Conservation (phyloP, 2,329 filamentous ascomycete species). For the Zalaria obscura region DNA sequence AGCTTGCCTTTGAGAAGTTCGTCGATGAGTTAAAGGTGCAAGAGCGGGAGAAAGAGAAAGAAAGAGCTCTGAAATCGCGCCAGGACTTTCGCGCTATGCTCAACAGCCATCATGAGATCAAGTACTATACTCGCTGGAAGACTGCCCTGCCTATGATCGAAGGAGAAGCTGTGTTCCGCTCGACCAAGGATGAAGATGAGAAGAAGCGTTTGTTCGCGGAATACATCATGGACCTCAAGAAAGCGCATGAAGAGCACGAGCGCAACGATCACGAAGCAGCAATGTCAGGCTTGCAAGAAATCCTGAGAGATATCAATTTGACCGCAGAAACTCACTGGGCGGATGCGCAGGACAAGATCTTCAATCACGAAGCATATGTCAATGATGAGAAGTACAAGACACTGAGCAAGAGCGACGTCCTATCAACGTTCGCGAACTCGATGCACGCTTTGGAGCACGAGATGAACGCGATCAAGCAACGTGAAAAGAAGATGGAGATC, state of each 20-base stretch:
- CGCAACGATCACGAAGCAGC: slow-evolving; percentile 59
- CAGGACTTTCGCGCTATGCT: slow-evolving; percentile 94
- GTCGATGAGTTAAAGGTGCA: slow-evolving; percentile 77
- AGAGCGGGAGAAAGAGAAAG: slow-evolving; percentile 89
- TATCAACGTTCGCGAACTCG: slow-evolving; percentile 87
- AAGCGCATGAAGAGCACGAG: slow-evolving; percentile 63
- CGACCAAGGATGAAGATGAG: slow-evolving; percentile 76
- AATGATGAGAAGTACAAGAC: slow-evolving; percentile 72
- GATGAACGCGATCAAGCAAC: slow-evolving; percentile 82
- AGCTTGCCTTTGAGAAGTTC: slow-evolving; percentile 88
- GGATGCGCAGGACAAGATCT: slow-evolving; percentile 72
- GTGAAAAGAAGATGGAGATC: slow-evolving; percentile 67
- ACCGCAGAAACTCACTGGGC: slow-evolving; percentile 93
- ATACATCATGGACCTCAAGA: slow-evolving; percentile 76
- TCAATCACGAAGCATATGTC: slow-evolving; percentile 63
- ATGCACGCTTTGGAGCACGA: slow-evolving; percentile 83
- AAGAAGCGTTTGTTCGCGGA: slow-evolving; percentile 85
- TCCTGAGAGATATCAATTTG: slow-evolving; percentile 67
- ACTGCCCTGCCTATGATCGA: slow-evolving; percentile 89
- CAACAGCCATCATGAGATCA: slow-evolving; percentile 90
- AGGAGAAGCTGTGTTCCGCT: slow-evolving; percentile 87
- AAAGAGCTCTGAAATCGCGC: slow-evolving; percentile 80
- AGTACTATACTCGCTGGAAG: slow-evolving; percentile 94
- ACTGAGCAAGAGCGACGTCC: slow-evolving; percentile 76
- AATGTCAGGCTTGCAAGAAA: slow-evolving; percentile 65